Evolutionary conservation across 1,139 yeast genomes (phyloP), one percentile per base, ranked within the genome.

Genomic region (Pichia sp.): DNA sequence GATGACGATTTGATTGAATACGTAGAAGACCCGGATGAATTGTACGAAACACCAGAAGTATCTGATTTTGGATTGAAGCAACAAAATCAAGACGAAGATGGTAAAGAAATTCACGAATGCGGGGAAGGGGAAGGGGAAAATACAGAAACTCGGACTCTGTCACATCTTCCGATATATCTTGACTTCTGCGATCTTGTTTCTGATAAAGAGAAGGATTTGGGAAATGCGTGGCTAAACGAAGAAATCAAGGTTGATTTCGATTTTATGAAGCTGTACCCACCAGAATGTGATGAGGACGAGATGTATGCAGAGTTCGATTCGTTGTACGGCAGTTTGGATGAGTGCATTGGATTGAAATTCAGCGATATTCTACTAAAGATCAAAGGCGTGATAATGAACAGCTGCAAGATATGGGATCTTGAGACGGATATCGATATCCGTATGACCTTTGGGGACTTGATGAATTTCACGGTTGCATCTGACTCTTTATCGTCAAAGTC

Each of bases 401-500:
- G 17, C 16, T n/a, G 17, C 16, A 38, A 38, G 41, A 38, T 12
- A 38, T 20, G 17, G 17, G 34, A 29, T 17, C 20, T 20, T 16
- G 29, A 38, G 14, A 12, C 45, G 12, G 38, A 33, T n/a, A 17
- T 49, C 17, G 48, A 46, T 12, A 55, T 55, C 17, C 48, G 50
- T 2, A 58, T 78, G 27, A 62, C 60, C 9, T 63, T 76, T 17
- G 71, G 72, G 0, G 75, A 74, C 59, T 61, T 78, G 46, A 61
- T 64, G 30, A 55, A 62, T 46, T 61, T 76, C 29, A 57, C 61
- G 4, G 67, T 78, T 12, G 65, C 74, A 4, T 81, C 78, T 56
- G 80, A 78, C 61, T 73, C 72, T 55, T 60, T 72, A 1, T 71
- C 72, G 58, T 64, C 75, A 12, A 55, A 66, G 30, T 70, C 71